A percentile compares a stretch with the other conserved stretches of the same genome.
Evolutionary conservation across 441 rosid species (phyloP).

Genomic region (Bruguiera hainesii): DNA sequence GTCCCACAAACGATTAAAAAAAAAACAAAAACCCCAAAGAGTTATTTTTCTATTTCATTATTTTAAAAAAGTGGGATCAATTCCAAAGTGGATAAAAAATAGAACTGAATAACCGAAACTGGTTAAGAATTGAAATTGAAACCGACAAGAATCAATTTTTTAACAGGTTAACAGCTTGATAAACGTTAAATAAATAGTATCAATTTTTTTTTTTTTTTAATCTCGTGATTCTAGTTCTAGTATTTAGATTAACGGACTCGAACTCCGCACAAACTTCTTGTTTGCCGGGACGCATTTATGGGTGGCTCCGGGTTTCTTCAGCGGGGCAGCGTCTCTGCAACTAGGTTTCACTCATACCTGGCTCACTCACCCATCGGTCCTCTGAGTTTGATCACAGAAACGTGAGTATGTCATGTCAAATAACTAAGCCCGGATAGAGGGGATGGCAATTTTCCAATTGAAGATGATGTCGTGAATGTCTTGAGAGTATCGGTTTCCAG

Average conservation of each 20-base stretch:
- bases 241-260: constrained; percentile 4
- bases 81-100: no score
- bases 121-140: no score
- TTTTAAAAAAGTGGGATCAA: no score
- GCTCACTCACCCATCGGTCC: constrained; percentile 54
- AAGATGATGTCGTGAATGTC: constrained; percentile 59
- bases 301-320: constrained; percentile 83
- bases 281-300: constrained; percentile 47
- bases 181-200: no score
- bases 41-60: no score
- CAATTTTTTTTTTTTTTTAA: no score
- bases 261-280: constrained; percentile 53
- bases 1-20: no score
- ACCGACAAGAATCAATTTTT: no score
- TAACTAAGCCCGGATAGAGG: constrained; percentile 59
- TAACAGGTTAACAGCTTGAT: no score
- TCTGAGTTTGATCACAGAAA: constrained; percentile 50
- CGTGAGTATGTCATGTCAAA: constrained; percentile 54
- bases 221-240: no score
- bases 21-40: no score
- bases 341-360: constrained; percentile 67
- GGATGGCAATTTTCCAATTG: constrained; percentile 64
- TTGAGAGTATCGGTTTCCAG: constrained; percentile 65
- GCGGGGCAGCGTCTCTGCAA: constrained; percentile 88
- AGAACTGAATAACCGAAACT: no score